A percentile compares a stretch with the other conserved stretches of the same genome.
phyloP scores from a whole-genome alignment of 345 rosid genomes.

The Brassica rapa region DNA sequence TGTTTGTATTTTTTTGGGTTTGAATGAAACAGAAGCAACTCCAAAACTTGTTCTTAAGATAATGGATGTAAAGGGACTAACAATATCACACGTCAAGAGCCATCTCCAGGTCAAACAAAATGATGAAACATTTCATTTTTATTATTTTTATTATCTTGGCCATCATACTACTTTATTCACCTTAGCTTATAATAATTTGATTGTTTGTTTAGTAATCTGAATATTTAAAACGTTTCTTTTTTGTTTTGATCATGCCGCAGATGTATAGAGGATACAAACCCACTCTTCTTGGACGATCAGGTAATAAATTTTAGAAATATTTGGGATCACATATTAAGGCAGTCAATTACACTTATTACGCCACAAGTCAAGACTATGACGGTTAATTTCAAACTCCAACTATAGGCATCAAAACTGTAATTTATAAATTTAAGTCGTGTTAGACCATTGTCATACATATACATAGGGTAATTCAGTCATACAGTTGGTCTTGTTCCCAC shows the following conservation, averaged over 20 bases:
- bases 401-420: background rate
- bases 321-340: background rate
- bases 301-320: background rate
- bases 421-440: background rate
- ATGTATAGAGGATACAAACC: conserved; percentile 42
- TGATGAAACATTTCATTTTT: background rate
- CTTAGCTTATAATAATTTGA: background rate
- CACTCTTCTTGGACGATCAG: conserved; percentile 30
- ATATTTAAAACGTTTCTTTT: background rate
- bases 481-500: conserved; percentile 6
- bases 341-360: conserved; percentile 1
- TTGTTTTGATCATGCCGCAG: conserved; percentile 26
- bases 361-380: conserved; percentile 21
- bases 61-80: conserved; percentile 97
- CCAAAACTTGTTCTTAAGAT: conserved; percentile 97
- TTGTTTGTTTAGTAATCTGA: background rate
- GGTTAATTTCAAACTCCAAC: conserved; percentile 1
- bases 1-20: conserved; percentile 1
- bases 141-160: background rate
- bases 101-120: conserved; percentile 77
- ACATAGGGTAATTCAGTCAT: background rate
- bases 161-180: background rate
- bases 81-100: conserved; percentile 98
- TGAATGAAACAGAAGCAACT: conserved; percentile 69
- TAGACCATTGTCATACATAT: conserved; percentile 13